Conservation (phyloP, 202 grass and related monocot genomes). For the Musa balbisiana region DNA sequence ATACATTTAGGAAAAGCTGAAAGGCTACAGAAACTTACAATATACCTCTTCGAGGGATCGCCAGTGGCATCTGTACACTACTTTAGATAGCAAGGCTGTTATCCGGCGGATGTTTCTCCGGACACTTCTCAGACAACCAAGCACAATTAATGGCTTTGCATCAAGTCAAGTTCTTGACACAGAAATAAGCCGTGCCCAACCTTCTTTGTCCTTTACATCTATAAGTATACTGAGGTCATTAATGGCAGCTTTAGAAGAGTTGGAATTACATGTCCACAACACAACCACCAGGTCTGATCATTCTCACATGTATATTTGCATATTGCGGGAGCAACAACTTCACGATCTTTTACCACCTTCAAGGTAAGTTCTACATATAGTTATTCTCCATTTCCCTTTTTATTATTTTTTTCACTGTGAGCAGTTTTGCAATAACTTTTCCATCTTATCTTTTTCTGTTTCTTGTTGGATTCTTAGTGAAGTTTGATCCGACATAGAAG, state of each 20-base stretch:
- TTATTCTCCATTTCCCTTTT: constrained; percentile 10
- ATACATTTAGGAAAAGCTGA: constrained; percentile 55
- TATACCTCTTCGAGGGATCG: constrained; percentile 93
- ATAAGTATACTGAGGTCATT: constrained; percentile 85
- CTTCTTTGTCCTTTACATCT: constrained; percentile 71
- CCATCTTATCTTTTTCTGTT: too few relatives aligned
- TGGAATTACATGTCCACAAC: constrained; percentile 84
- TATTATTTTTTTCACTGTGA: constrained; percentile 18
- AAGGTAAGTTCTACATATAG: constrained; percentile 48
- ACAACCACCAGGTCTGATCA: constrained; percentile 65
- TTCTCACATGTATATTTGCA: constrained; percentile 93
- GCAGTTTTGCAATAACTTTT: background rate
- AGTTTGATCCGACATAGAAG: too few relatives aligned
- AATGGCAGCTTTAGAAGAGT: constrained; percentile 84
- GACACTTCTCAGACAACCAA: constrained; percentile 81
- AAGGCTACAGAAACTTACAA: constrained; percentile 73
- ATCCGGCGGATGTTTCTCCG: constrained; percentile 92
- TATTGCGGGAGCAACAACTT: constrained; percentile 64
- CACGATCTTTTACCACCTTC: constrained; percentile 77
- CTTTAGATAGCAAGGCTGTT: constrained; percentile 48
- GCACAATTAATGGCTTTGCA: constrained; percentile 42
- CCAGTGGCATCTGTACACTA: constrained; percentile 96
- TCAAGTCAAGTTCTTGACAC: constrained; percentile 44
- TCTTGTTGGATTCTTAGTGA: too few relatives aligned
- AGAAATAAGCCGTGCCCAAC: constrained; percentile 45